Evolutionary conservation across 345 rosid genomes (phyloP).

Genomic region (Citrus unshiu): DNA sequence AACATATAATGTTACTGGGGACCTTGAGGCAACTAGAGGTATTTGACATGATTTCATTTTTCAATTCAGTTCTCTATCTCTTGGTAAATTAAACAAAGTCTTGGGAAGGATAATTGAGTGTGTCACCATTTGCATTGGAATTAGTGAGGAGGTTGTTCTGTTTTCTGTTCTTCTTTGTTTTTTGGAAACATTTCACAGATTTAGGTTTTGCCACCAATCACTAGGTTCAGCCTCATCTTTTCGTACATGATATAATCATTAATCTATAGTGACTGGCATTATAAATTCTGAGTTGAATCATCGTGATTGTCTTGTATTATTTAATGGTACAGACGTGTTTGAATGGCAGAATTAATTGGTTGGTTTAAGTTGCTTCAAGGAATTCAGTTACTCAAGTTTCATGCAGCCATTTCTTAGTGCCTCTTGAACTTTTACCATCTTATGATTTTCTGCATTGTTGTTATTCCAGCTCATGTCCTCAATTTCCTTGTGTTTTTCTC

Average conservation of each 20-base stretch:
- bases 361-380: not conserved
- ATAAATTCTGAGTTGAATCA: not conserved
- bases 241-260: not conserved
- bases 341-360: not conserved
- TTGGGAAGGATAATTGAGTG: not conserved
- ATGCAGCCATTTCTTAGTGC: not conserved
- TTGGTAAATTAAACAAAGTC: not conserved
- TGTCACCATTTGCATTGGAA: not conserved
- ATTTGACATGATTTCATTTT: constrained; percentile 14
- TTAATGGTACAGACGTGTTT: not conserved
- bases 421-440: not conserved
- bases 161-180: not conserved
- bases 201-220: not conserved
- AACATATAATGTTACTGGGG: constrained; percentile 67
- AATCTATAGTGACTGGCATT: not conserved
- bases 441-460: not conserved
- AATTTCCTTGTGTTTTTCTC: not conserved
- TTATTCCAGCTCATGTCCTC: not conserved
- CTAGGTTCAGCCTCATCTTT: not conserved
- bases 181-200: not conserved
- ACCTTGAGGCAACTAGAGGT: constrained; percentile 94
- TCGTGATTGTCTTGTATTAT: not conserved
- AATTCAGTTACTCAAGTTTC: not conserved
- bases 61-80: not conserved
- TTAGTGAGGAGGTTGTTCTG: not conserved